Percentiles rank a stretch among this genome's conserved stretches.
Evolutionary conservation across 345 rosid genomes (phyloP).

Genomic region (Eucalyptus cladocalyx): DNA sequence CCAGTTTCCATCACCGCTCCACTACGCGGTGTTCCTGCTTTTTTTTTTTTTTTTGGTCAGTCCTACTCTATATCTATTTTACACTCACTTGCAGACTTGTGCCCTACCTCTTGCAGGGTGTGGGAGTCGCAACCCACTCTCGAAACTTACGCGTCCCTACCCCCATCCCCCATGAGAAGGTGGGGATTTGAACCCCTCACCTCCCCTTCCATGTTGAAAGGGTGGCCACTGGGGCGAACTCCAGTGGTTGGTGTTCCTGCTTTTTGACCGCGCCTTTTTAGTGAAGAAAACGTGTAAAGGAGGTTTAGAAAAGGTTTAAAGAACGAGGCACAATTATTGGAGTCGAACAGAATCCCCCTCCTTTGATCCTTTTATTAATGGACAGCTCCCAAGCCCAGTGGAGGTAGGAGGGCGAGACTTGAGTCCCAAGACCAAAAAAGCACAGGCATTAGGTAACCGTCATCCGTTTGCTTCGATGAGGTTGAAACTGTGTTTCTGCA

Average conservation of each 20-base stretch:
- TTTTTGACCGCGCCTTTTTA: background rate
- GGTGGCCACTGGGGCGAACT: too few relatives aligned
- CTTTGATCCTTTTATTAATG: background rate
- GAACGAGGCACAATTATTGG: background rate
- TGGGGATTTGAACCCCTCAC: too few relatives aligned
- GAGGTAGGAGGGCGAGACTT: background rate
- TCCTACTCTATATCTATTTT: too few relatives aligned
- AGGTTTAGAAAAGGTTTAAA: background rate
- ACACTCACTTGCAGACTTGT: too few relatives aligned
- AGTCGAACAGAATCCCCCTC: background rate
- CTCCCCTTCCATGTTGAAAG: too few relatives aligned
- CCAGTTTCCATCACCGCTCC: background rate
- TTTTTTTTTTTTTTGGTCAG: too few relatives aligned
- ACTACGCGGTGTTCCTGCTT: background rate
- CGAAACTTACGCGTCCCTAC: too few relatives aligned
- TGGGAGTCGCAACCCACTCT: too few relatives aligned
- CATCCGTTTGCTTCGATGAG: background rate
- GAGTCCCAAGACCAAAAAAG: background rate
- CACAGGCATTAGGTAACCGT: background rate
- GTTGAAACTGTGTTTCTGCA: background rate
- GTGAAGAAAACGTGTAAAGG: background rate
- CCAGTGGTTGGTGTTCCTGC: background rate
- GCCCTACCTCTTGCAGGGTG: too few relatives aligned
- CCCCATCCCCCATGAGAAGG: too few relatives aligned
- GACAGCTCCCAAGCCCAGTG: background rate